phyloP scores from a whole-genome alignment of 2,329 filamentous ascomycete genomes.

The Trichoderma cornu-damae region DNA sequence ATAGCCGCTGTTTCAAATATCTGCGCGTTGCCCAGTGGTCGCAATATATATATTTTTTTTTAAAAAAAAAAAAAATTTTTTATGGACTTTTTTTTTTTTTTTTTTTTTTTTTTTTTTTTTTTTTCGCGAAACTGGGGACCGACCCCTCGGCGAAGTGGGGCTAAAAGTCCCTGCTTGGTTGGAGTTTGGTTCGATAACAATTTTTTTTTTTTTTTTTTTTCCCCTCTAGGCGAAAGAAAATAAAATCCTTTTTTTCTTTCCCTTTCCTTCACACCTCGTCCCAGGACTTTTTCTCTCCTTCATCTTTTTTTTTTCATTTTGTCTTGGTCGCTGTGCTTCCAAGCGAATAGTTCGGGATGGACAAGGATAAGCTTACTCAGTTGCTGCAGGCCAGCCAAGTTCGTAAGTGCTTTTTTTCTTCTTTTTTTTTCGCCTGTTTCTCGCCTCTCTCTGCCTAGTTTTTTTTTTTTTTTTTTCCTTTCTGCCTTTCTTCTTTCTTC shows the following conservation, averaged over 20 bases:
- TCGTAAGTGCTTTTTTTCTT: conserved; percentile 55
- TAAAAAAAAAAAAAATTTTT: no score
- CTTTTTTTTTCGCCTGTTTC: not conserved
- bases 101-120: no score
- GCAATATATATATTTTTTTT: no score
- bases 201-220: conserved; percentile 25
- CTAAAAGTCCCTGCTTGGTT: conserved; percentile 16
- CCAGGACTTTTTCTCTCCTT: not conserved
- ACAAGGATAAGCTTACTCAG: conserved; percentile 70
- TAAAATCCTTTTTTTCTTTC: conserved; percentile 17
- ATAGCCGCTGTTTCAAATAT: no score
- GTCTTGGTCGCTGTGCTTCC: conserved; percentile 26
- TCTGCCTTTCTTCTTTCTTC: conserved; percentile 12
- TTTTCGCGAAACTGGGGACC: conserved; percentile 8
- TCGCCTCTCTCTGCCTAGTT: not conserved
- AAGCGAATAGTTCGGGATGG: conserved; percentile 33
- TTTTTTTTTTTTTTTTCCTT: conserved; percentile 9
- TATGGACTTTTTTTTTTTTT: no score
- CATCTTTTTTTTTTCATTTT: conserved; percentile 14
- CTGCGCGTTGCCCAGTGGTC: no score
- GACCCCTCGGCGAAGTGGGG: conserved; percentile 19
- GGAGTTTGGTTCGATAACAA: conserved; percentile 16
- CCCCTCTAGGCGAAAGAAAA: conserved; percentile 19
- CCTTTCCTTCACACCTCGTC: conserved; percentile 17
- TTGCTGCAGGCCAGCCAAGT: conserved; percentile 83